A percentile compares a stretch with the other conserved stretches of the same genome.
Evolutionary conservation across 371 early-diverging fungal species (phyloP).

Genomic region (Synchytrium microbalum): DNA sequence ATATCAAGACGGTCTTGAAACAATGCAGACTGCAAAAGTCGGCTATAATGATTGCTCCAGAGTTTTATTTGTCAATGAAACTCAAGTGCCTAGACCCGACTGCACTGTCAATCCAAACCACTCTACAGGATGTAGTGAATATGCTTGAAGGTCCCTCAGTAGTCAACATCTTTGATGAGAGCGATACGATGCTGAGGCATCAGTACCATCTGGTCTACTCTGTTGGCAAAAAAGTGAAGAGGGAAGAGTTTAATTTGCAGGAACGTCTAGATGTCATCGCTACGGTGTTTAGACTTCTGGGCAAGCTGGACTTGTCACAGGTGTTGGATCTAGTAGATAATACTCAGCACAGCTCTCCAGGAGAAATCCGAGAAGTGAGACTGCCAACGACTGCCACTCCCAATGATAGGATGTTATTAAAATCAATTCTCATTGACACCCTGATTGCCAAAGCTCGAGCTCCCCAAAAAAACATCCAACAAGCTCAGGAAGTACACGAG

Average conservation of each 20-base stretch:
- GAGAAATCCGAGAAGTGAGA: too few relatives aligned
- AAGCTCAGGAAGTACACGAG: not conserved
- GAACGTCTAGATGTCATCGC: not conserved
- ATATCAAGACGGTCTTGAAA: not conserved
- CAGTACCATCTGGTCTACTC: conserved; percentile 22
- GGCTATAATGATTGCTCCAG: conserved; percentile 11
- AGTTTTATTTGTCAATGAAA: conserved; percentile 17
- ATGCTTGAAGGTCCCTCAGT: not conserved
- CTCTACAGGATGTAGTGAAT: not conserved
- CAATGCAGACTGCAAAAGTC: not conserved
- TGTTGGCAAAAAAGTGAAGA: conserved; percentile 11
- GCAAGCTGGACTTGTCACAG: too few relatives aligned
- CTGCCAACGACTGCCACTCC: not conserved
- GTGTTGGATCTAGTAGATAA: conserved; percentile 4
- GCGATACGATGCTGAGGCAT: conserved; percentile 14
- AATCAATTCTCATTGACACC: not conserved
- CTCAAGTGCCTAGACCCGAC: conserved; percentile 5
- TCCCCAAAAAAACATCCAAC: not conserved
- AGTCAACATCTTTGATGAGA: conserved; percentile 12
- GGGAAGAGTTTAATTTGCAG: too few relatives aligned
- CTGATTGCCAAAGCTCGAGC: not conserved
- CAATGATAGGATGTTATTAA: not conserved
- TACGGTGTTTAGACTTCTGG: too few relatives aligned
- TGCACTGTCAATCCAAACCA: not conserved
- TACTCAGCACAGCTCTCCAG: conserved; percentile 5